Evolutionary conservation across 768 basidiomycete species (phyloP), one percentile per base, ranked within the genome.

Genomic region (Mycena indigotica): DNA sequence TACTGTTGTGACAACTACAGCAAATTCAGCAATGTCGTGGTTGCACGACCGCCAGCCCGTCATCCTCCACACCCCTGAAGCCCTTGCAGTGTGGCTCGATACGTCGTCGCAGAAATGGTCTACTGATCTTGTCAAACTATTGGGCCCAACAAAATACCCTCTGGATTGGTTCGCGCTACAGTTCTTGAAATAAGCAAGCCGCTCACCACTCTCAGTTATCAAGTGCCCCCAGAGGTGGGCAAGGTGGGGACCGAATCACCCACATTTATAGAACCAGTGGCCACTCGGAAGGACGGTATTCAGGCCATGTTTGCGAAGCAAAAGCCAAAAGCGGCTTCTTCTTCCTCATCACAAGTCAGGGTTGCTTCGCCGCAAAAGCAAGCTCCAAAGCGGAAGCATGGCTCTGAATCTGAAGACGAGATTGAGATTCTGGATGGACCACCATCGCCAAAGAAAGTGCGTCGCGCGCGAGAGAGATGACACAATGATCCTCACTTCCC

Each of bases 1-100:
- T 67, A 87, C 91, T 0, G 92, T 98, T 53, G 86, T 98, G 46
- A 99, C 96, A 1, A 94, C 93, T 1, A 70, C 81, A 28, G 83
- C 91, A 44, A 81, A 83, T 67, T 82, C 82, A 54, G 82, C 86
- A 5, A 77, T 94, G 45, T 73, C 75, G 5, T 98, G 93, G 91
- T 78, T 98, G n/a, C 96, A 97, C 68, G 91, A 95, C 64, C 86
- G 95, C 21, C 88, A 90, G 62, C 90, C 90, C 5, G 91, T 94
- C 41, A 86, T 98, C 48, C 81, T 98, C 4, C 79, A 83, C 8
- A 77, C 79, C 0, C 68, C 76, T 29, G 80, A 81, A 2, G 87
- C 89, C 1, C 75, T 94, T 25, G 69, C 78, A 19, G 66, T 69
- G 12, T 98, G 96, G 96, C 81, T 98, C 15, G 89, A 95, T 71